Evolutionary conservation across 192 early-diverging fungal species (phyloP).

Genomic region (Phycomyces blakesleeanus): DNA sequence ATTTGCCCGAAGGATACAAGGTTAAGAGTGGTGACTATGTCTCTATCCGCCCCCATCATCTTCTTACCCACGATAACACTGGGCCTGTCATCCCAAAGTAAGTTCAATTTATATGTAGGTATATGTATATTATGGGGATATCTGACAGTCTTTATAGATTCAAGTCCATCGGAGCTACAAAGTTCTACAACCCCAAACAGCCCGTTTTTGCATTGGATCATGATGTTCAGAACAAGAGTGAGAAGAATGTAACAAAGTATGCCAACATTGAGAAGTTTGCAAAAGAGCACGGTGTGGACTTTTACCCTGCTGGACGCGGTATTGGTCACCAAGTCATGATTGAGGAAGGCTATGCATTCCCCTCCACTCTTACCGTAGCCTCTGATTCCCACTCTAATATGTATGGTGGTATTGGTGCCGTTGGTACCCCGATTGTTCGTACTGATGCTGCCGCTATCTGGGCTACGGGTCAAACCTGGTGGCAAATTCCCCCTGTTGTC

Average conservation of each 20-base stretch:
- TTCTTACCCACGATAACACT: constrained; percentile 98
- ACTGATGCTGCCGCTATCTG: constrained; percentile 98
- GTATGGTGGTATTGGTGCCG: constrained; percentile 94
- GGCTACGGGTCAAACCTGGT: constrained; percentile 98
- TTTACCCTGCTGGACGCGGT: constrained; percentile 94
- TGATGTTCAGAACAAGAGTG: constrained; percentile 95
- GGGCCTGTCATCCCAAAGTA: constrained; percentile 90
- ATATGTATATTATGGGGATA: not conserved
- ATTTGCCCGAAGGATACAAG: constrained; percentile 56
- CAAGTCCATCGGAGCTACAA: constrained; percentile 83
- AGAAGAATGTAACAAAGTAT: constrained; percentile 91
- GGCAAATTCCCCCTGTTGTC: constrained; percentile 96
- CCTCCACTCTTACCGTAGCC: constrained; percentile 88
- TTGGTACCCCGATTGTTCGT: constrained; percentile 96
- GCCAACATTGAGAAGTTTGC: constrained; percentile 82
- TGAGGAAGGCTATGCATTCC: constrained; percentile 96
- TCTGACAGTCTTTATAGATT: constrained; percentile 50
- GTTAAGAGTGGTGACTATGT: constrained; percentile 94
- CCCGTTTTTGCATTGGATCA: constrained; percentile 97
- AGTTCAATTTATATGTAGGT: constrained; percentile 8
- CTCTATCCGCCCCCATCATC: constrained; percentile 83
- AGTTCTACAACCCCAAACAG: constrained; percentile 73
- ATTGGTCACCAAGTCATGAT: constrained; percentile 98
- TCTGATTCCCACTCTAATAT: constrained; percentile 99
- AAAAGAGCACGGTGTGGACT: constrained; percentile 72